Conservation (phyloP, 192 early-diverging fungal species). For the Geranomyces variabilis region DNA sequence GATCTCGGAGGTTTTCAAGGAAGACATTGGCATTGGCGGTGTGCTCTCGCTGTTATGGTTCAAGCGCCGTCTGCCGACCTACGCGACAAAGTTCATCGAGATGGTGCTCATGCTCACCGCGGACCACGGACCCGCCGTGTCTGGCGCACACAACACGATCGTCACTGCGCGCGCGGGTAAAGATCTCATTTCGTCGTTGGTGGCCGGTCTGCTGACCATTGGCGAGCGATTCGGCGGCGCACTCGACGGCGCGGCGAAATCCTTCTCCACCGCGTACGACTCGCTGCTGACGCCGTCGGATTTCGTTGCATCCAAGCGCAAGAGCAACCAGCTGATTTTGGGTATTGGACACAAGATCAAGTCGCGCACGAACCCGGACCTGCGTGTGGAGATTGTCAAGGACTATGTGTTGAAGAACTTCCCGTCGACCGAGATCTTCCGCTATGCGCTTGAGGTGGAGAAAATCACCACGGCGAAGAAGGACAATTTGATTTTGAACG, state of each 20-base stretch:
- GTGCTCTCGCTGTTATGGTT: slow-evolving; percentile 98
- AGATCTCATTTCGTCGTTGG: slow-evolving; percentile 94
- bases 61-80: slow-evolving; percentile 92
- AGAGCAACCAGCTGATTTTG: slow-evolving; percentile 95
- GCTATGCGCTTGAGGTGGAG: slow-evolving; percentile 94
- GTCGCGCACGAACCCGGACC: slow-evolving; percentile 96
- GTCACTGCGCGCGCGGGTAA: slow-evolving; percentile 95
- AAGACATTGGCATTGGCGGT: slow-evolving; percentile 97
- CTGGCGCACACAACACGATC: slow-evolving; percentile 72
- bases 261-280: slow-evolving; percentile 92
- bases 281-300: slow-evolving; percentile 88
- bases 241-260: slow-evolving; percentile 92
- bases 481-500: slow-evolving; percentile 96
- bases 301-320: slow-evolving; percentile 93
- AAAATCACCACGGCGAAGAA: slow-evolving; percentile 96
- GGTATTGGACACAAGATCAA: slow-evolving; percentile 99
- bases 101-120: slow-evolving; percentile 99
- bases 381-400: slow-evolving; percentile 95
- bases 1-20: slow-evolving; percentile 98
- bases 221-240: slow-evolving; percentile 98
- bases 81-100: slow-evolving; percentile 97
- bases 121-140: slow-evolving; percentile 98
- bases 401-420: slow-evolving; percentile 88
- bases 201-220: slow-evolving; percentile 93
- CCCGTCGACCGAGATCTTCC: slow-evolving; percentile 81